phyloP scores from a whole-genome alignment of 805 yeast genomes.

The Alloascoidea africana region DNA sequence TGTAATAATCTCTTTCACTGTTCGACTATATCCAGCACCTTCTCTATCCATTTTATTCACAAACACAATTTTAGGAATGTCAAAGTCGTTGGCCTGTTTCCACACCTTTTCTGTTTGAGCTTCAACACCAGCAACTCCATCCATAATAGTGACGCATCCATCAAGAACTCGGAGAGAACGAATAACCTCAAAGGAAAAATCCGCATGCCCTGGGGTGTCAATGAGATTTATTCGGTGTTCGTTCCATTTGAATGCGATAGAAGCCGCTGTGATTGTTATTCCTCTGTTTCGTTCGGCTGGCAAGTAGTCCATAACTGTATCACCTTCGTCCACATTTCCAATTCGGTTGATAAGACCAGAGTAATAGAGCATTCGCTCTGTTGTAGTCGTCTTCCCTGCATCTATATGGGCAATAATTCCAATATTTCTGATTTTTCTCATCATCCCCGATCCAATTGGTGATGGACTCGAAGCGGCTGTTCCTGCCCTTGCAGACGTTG shows the following conservation, averaged over 20 bases:
- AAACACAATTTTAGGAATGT: slow-evolving; percentile 65
- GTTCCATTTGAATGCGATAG: slow-evolving; percentile 83
- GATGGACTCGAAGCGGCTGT: too few species aligned
- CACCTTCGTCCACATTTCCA: slow-evolving; percentile 94
- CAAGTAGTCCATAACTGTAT: slow-evolving; percentile 85
- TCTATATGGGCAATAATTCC: slow-evolving; percentile 99
- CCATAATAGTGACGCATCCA: slow-evolving; percentile 86
- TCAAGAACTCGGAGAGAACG: slow-evolving; percentile 83
- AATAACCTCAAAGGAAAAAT: slow-evolving; percentile 88
- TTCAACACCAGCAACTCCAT: slow-evolving; percentile 96
- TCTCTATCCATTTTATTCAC: slow-evolving; percentile 93
- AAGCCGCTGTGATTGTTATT: slow-evolving; percentile 93
- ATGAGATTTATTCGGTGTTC: slow-evolving; percentile 65
- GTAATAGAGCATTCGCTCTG: slow-evolving; percentile 88
- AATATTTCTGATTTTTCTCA: slow-evolving; percentile 65
- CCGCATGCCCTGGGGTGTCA: slow-evolving; percentile 98
- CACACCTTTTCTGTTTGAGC: slow-evolving; percentile 97
- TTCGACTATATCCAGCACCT: slow-evolving; percentile 89
- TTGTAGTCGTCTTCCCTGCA: slow-evolving; percentile 97
- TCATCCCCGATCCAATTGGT: too few species aligned
- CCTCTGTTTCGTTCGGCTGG: slow-evolving; percentile 89
- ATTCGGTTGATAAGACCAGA: slow-evolving; percentile 67
- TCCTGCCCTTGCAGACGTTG: too few species aligned
- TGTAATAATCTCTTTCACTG: slow-evolving; percentile 69
- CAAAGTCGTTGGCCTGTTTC: slow-evolving; percentile 60